Evolutionary conservation across 495 filamentous ascomycete genomes (phyloP).

Genomic region (Mycothermus thermophilus): DNA sequence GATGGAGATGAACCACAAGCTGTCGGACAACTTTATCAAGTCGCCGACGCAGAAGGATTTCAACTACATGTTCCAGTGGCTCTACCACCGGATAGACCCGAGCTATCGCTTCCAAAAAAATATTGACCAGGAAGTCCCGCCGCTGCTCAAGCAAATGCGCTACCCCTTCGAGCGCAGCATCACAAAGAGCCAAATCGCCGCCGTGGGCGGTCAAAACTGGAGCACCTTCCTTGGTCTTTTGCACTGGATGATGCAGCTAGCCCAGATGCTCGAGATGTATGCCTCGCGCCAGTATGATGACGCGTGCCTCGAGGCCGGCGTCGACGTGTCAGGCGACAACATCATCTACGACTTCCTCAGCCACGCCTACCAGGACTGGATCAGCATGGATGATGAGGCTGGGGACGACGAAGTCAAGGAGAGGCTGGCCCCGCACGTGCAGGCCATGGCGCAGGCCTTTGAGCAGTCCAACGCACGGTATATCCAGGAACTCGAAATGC

Average conservation of each 20-base stretch:
- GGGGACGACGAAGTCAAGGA: conserved; percentile 66
- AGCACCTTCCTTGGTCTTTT: conserved; percentile 81
- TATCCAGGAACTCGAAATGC: conserved; percentile 60
- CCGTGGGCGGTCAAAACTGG: conserved; percentile 94
- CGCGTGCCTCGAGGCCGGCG: conserved; percentile 67
- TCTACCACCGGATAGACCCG: conserved; percentile 90
- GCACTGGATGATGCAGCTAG: conserved; percentile 98
- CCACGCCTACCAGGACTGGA: conserved; percentile 82
- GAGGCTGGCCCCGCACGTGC: conserved; percentile 66
- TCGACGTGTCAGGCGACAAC: conserved; percentile 74
- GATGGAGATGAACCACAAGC: conserved; percentile 85
- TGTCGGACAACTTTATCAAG: conserved; percentile 74
- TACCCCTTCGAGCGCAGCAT: conserved; percentile 92
- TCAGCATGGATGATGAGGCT: conserved; percentile 74
- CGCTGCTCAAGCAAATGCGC: conserved; percentile 77
- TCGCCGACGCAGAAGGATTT: conserved; percentile 98
- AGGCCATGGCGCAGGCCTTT: conserved; percentile 81
- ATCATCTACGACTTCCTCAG: conserved; percentile 89
- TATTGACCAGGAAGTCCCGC: conserved; percentile 87
- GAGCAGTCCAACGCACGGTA: conserved; percentile 68
- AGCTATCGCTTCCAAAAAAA: conserved; percentile 80
- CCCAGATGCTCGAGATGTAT: conserved; percentile 77
- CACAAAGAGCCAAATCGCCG: conserved; percentile 84
- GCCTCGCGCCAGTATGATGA: conserved; percentile 66
- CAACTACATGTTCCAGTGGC: conserved; percentile 90